Evolutionary conservation across 2,329 filamentous ascomycete genomes (phyloP), one percentile per base, ranked within the genome.

Genomic region (Cladophialophora psammophila): DNA sequence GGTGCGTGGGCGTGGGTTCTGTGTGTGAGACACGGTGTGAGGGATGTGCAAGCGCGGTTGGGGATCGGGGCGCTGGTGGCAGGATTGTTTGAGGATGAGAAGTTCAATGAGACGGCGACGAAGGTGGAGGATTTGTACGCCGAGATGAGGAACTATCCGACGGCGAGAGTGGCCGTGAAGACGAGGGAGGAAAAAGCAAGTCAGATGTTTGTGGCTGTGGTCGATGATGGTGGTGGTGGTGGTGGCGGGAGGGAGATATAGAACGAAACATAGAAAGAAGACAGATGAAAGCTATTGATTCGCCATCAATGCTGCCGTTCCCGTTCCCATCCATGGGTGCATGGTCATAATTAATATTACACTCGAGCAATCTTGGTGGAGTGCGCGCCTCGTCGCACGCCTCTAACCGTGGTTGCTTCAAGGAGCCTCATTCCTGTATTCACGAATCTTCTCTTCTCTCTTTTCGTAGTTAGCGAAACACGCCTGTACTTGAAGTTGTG

Each of bases 41-140:
- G 50, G 50, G 50, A 54, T 31, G 50, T 54, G n/a, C 50, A 54
- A 26, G 50, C 50, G 50, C 50, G 50, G 50, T 26, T 54, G 13
- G 50, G 50, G n/a, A 54, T 54, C 5, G 50, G 50, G 26, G 50
- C 50, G 18, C 18, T 54, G 50, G 50, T 54, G 50, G 50, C 50
- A 31, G 50, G n/a, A 54, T 26, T 7, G 13, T 54, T 54, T 54
- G 50, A 54, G 50, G 50, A 54, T 54, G n/a, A 20, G 18, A 54
- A 31, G 50, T 54, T 54, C 26, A 54, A 54, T 54, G 50, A 26
- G n/a, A 54, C 50, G 26, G 50, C 50, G 26, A 54, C 50, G 1
- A 54, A 54, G 50, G 18, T 54, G 50, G 50, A 54, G 50, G n/a
- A 13, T 1, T 32, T 54, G 50, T 54, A 54, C 31, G 50, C 50